phyloP scores from a whole-genome alignment of 257 asterid species.

The Salvia splendens region DNA sequence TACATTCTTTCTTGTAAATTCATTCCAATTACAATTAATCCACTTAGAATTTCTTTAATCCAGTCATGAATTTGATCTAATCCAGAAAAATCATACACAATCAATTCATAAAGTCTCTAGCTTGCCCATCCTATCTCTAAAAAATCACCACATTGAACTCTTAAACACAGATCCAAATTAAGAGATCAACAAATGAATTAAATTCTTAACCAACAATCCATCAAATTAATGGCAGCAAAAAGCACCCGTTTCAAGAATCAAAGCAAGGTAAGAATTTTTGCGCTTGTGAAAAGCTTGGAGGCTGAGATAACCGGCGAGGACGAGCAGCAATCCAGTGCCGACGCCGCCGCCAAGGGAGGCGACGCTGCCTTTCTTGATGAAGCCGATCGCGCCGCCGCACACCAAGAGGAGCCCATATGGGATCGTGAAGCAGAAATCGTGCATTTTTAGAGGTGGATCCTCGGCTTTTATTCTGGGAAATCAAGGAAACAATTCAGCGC shows the following conservation, averaged over 20 bases:
- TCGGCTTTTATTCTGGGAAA: neutral
- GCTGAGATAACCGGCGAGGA: conserved; percentile 90
- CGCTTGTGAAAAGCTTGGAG: conserved; percentile 86
- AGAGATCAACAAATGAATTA: neutral
- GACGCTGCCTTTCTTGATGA: conserved; percentile 71
- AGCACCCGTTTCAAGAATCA: conserved; percentile 77
- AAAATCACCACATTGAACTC: neutral
- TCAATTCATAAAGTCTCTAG: conserved; percentile 5
- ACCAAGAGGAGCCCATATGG: conserved; percentile 83
- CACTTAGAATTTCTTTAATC: neutral
- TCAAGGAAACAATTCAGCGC: conserved; percentile 8
- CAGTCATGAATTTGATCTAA: neutral
- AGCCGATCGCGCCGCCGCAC: conserved; percentile 86
- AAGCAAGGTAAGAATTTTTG: conserved; percentile 73
- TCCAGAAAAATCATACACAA: conserved; percentile 5
- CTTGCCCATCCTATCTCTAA: neutral
- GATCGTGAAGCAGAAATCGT: conserved; percentile 96
- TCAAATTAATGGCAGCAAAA: conserved; percentile 20
- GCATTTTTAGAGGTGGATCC: conserved; percentile 53
- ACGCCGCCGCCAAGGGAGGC: conserved; percentile 86
- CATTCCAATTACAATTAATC: no score
- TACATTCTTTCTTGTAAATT: no score
- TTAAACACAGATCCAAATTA: conserved; percentile 28
- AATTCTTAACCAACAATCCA: neutral
- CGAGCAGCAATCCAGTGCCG: conserved; percentile 70